A percentile compares a stretch with the other conserved stretches of the same genome.
Conservation (phyloP, 2,329 filamentous ascomycete species). For the Dichotomopilus funicola region DNA sequence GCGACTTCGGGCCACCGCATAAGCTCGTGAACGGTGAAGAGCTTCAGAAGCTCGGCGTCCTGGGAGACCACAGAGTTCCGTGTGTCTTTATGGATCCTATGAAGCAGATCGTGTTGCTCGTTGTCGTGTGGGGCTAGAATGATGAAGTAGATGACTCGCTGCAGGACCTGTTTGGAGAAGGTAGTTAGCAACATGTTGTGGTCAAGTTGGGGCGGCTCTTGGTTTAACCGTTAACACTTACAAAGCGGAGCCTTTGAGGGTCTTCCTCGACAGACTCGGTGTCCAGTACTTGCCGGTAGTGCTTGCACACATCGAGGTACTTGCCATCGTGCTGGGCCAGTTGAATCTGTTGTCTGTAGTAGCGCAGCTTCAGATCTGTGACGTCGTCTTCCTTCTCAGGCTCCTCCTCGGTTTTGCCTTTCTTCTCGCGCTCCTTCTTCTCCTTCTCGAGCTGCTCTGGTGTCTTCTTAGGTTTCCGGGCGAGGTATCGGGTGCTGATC, state of each 20-base stretch:
- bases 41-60: constrained; percentile 81
- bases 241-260: constrained; percentile 73
- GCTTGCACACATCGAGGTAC: constrained; percentile 95
- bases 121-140: constrained; percentile 97
- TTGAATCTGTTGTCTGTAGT: constrained; percentile 95
- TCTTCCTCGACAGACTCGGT: constrained; percentile 94
- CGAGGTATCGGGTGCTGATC: constrained; percentile 90
- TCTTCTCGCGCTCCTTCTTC: constrained; percentile 80
- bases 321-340: constrained; percentile 95
- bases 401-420: constrained; percentile 67
- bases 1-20: constrained; percentile 98
- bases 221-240: too few relatives aligned
- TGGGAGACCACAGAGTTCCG: constrained; percentile 71
- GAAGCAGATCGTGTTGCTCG: constrained; percentile 93
- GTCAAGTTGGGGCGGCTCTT: too few relatives aligned
- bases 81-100: constrained; percentile 81
- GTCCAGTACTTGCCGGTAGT: constrained; percentile 94
- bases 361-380: constrained; percentile 90
- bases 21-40: constrained; percentile 91
- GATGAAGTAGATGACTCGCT: constrained; percentile 95
- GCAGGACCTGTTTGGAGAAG: constrained; percentile 59
- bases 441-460: constrained; percentile 86
- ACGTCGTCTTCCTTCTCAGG: constrained; percentile 78
- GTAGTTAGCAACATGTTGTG: constrained; percentile 13
- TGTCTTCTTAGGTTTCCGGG: constrained; percentile 85